These are phyloP conservation scores for Magnolia changhungtana DNA, from an alignment of 164 flowering plant species.

Conservation along the genomic window DNA sequence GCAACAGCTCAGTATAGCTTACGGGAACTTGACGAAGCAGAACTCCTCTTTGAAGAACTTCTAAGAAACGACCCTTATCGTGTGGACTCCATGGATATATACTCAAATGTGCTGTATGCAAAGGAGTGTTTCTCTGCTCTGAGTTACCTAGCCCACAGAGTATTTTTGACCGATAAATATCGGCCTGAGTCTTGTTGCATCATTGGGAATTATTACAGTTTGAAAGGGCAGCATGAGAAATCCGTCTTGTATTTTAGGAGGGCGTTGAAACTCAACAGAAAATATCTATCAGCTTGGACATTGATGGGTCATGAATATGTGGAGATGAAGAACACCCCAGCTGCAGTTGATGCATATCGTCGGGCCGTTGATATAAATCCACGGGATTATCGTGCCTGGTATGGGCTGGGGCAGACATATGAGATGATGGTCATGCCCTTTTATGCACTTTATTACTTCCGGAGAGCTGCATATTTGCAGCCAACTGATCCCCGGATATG, in stretches of 20 bases:
- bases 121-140: conserved; percentile 81
- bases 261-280: conserved; percentile 84
- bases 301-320: conserved; percentile 99
- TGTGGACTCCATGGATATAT: conserved; percentile 93
- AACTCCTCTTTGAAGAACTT: conserved; percentile 88
- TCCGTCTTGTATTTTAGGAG: conserved; percentile 86
- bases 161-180: conserved; percentile 85
- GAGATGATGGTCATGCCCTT: conserved; percentile 97
- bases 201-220: conserved; percentile 94
- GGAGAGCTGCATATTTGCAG: conserved; percentile 80
- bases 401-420: conserved; percentile 96
- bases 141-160: conserved; percentile 90
- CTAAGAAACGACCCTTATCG: conserved; percentile 79
- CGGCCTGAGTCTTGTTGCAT: conserved; percentile 98
- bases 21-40: conserved; percentile 88
- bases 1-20: conserved; percentile 86
- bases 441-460: conserved; percentile 87
- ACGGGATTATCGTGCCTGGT: conserved; percentile 99
- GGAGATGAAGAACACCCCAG: conserved; percentile 94
- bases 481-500: conserved; percentile 87
- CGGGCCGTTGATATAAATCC: conserved; percentile 92
- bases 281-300: conserved; percentile 95
- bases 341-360: conserved; percentile 92
- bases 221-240: conserved; percentile 94
- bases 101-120: conserved; percentile 96